Percentiles rank a stretch among this genome's conserved stretches.
These are phyloP conservation scores for Megacollybia marginata DNA, from an alignment of 768 basidiomycete species.

Conservation along the genomic window DNA sequence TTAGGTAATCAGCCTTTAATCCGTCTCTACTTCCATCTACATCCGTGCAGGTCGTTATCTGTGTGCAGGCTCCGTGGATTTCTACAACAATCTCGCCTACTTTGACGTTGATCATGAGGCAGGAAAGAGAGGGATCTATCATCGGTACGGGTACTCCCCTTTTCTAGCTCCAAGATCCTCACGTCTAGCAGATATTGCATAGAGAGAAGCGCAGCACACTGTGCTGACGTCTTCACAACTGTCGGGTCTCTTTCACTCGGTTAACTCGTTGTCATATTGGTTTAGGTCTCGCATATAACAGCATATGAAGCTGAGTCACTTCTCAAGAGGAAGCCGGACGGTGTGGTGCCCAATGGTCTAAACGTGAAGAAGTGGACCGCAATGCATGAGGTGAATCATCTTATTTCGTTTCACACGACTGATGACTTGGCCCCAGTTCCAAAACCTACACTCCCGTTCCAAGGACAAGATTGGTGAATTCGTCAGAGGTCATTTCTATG, in stretches of 20 bases:
- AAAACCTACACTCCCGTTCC: slow-evolving; percentile 84
- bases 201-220: slow-evolving; percentile 90
- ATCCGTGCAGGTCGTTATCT: slow-evolving; percentile 58
- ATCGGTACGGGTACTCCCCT: slow-evolving; percentile 27
- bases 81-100: slow-evolving; percentile 99
- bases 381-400: slow-evolving; percentile 67
- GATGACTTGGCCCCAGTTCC: slow-evolving; percentile 39
- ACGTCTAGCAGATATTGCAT: slow-evolving; percentile 64
- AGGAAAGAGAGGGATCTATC: slow-evolving; percentile 98
- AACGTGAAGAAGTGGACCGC: slow-evolving; percentile 99
- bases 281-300: slow-evolving; percentile 84
- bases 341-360: slow-evolving; percentile 93
- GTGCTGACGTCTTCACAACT: slow-evolving; percentile 97
- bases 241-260: slow-evolving; percentile 8
- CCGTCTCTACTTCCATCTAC: background rate
- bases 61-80: slow-evolving; percentile 96
- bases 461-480: slow-evolving; percentile 99
- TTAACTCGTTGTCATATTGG: background rate
- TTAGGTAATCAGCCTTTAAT: slow-evolving; percentile 46
- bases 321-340: slow-evolving; percentile 95
- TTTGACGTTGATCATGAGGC: slow-evolving; percentile 99
- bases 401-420: background rate
- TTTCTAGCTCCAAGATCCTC: slow-evolving; percentile 14
- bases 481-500: slow-evolving; percentile 95
- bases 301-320: slow-evolving; percentile 96